Base-by-base conservation (phyloP, 192 early-diverging fungal genomes). In the Umbelopsis ramanniana region DNA sequence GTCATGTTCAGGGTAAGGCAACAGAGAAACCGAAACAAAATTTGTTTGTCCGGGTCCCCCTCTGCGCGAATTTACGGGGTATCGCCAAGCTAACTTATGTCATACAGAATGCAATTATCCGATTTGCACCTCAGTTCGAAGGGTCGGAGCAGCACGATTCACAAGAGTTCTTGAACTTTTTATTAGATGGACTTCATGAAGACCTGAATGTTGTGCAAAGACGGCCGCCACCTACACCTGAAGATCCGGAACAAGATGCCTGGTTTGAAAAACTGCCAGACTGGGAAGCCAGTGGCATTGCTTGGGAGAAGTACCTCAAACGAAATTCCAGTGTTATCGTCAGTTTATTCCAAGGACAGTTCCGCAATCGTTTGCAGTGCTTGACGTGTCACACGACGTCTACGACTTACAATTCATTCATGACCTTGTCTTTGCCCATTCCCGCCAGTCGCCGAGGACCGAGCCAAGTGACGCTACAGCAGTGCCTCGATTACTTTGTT, bases 91-190 rank as follows among this genome's bases (percentile, higher is more conserved):
- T 43, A 11, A 43, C 6, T 4, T 45, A 46, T 24, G 12, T 19
- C 68, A 35, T 54, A 14, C 38, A 79, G 77, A 76, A 89, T 40
- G 87, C 88, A 1, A 85, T 99, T 14, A 88, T 89, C 15, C 81
- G 86, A 38, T 92, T 90, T 77, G 91, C 92, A 43, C 86, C 89
- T 7, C 92, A 95, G 73, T 99, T 97, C 77, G 85, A 84, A 40
- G 93, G 93, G 7, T 90, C 86, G 53, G 95, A 98, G 60, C 97
- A 99, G 77, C 95, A 99, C 35, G 97, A 99, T 81, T 93, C 93
- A 0, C 97, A 99, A 74, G 97, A 98, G 82, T 98, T 99, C 81
- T 83, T 97, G 12, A 84, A 88, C 4, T 98, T 94, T 75, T 76
- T 99, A 66, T 77, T 98, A 26, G 95, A 98, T 83, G 83, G 89